Conservation (phyloP, 192 early-diverging fungal genomes). For the Allomyces javanicus region DNA sequence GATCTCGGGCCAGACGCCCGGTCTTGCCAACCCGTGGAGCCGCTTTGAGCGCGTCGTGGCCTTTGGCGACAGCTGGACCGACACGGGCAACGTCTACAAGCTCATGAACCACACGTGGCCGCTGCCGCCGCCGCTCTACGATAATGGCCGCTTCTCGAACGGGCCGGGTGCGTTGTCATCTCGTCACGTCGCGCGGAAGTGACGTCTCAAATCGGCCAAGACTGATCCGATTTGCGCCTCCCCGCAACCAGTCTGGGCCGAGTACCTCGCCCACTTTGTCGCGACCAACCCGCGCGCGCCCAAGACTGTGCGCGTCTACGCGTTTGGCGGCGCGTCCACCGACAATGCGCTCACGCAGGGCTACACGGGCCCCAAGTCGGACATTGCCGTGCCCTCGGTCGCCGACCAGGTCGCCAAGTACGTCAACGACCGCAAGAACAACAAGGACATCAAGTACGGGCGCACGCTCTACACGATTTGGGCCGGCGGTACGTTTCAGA, state of each 20-base stretch:
- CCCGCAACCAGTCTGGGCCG: slow-evolving; percentile 3
- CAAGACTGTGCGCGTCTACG: neutral
- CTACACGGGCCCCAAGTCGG: neutral
- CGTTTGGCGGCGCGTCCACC: slow-evolving; percentile 6
- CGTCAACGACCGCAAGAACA: neutral
- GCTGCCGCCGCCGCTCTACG: slow-evolving; percentile 2
- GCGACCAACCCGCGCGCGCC: neutral
- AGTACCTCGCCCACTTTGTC: neutral
- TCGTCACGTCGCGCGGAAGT: too few species aligned
- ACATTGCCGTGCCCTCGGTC: neutral
- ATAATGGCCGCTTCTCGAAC: slow-evolving; percentile 10
- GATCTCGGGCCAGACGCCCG: too few species aligned
- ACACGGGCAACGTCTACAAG: slow-evolving; percentile 8
- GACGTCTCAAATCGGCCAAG: too few species aligned
- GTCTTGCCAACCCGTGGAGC: too few species aligned
- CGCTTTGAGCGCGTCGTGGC: slow-evolving; percentile 2
- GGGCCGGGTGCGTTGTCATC: slow-evolving; percentile 1
- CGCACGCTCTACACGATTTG: neutral
- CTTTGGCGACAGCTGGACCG: slow-evolving; percentile 10
- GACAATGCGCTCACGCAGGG: neutral
- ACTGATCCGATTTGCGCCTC: too few species aligned
- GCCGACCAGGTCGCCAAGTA: neutral
- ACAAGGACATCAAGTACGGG: neutral
- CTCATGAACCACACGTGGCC: slow-evolving; percentile 7
- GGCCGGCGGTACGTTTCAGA: too few species aligned